These are phyloP conservation scores for Phanerodontia chrysosporium DNA, from an alignment of 768 basidiomycete species.

Conservation along the genomic window DNA sequence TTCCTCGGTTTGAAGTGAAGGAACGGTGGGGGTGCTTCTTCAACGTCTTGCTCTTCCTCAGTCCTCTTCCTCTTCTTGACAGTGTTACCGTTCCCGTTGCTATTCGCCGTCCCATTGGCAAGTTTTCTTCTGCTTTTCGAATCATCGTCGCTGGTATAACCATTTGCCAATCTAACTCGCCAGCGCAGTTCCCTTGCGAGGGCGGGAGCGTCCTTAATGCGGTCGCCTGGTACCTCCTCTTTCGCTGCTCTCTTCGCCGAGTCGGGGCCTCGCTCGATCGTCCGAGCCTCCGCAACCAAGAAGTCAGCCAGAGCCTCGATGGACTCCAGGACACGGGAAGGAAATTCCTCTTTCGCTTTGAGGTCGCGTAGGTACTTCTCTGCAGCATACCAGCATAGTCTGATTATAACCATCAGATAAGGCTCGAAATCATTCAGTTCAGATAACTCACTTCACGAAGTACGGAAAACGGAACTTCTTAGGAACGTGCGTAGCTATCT, in stretches of 20 bases:
- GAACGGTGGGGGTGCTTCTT: slow-evolving; percentile 33
- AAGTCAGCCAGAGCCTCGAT: slow-evolving; percentile 70
- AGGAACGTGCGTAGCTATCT: slow-evolving; percentile 88
- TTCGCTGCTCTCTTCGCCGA: slow-evolving; percentile 70
- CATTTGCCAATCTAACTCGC: slow-evolving; percentile 63
- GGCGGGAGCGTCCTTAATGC: slow-evolving; percentile 77
- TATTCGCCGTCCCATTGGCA: slow-evolving; percentile 20
- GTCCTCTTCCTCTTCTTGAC: slow-evolving; percentile 27
- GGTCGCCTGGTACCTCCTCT: slow-evolving; percentile 78
- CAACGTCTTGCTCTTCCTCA: slow-evolving; percentile 14
- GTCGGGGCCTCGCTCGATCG: slow-evolving; percentile 69
- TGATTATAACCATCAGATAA: slow-evolving; percentile 24
- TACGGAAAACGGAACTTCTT: slow-evolving; percentile 41
- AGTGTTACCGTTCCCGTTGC: slow-evolving; percentile 5
- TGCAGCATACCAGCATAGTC: slow-evolving; percentile 88
- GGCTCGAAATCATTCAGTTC: neutral
- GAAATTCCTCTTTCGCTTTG: slow-evolving; percentile 48
- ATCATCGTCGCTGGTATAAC: slow-evolving; percentile 68
- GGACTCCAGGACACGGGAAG: slow-evolving; percentile 63
- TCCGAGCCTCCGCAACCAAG: slow-evolving; percentile 70
- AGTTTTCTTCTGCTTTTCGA: slow-evolving; percentile 29
- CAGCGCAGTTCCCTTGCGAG: slow-evolving; percentile 83
- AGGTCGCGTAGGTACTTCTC: slow-evolving; percentile 77
- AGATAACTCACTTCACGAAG: slow-evolving; percentile 20
- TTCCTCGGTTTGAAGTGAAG: slow-evolving; percentile 63